Evolutionary conservation across 2,329 filamentous ascomycete genomes (phyloP).

Genomic region (Periconia macrospinosa): DNA sequence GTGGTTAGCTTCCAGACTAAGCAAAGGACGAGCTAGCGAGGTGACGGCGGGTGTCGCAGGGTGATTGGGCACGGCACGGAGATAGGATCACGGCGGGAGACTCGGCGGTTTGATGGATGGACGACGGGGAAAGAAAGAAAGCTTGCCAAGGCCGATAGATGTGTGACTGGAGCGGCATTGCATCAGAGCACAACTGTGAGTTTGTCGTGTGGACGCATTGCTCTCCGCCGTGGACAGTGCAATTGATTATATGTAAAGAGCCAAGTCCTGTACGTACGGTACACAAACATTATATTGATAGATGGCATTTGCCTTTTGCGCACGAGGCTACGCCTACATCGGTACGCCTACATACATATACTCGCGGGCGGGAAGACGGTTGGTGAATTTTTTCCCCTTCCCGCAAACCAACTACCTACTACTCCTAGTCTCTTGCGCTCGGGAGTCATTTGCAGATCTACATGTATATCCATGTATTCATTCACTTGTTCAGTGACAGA

Average conservation of each 20-base stretch:
- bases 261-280: not conserved
- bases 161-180: too few relatives aligned
- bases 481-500: too few relatives aligned
- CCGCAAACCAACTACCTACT: too few relatives aligned
- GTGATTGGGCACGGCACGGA: conserved; percentile 15
- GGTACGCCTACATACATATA: too few relatives aligned
- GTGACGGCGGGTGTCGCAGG: conserved; percentile 11
- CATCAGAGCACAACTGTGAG: too few relatives aligned
- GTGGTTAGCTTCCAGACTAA: not conserved
- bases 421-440: not conserved
- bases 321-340: too few relatives aligned
- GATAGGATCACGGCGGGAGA: not conserved
- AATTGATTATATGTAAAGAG: not conserved
- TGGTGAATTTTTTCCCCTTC: too few relatives aligned
- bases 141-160: too few relatives aligned
- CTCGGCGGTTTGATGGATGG: conserved; percentile 4
- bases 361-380: too few relatives aligned
- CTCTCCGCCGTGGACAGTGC: not conserved
- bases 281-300: not conserved
- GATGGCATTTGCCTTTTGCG: not conserved
- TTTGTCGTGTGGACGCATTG: too few relatives aligned
- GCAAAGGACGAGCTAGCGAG: not conserved
- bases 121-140: not conserved
- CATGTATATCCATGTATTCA: too few relatives aligned
- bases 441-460: not conserved